These are phyloP conservation scores for Trichoderma brevicompactum DNA, from an alignment of 2,329 filamentous ascomycete species.

Conservation along the genomic window DNA sequence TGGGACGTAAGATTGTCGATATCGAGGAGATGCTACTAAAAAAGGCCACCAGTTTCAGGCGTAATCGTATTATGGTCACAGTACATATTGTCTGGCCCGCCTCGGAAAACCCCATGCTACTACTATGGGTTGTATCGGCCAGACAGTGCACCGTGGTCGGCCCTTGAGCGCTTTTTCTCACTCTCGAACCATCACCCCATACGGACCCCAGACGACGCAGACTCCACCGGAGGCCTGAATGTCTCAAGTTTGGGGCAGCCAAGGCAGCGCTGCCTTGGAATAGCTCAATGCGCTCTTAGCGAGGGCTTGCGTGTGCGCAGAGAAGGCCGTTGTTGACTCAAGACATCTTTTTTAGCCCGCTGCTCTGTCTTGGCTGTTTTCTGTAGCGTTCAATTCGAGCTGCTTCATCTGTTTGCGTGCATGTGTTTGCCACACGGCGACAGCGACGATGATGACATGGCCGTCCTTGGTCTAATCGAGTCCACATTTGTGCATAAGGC, in stretches of 20 bases:
- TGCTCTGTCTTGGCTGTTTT: background rate
- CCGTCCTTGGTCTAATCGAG: background rate
- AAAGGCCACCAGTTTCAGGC: background rate
- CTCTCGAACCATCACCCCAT: slow-evolving; percentile 27
- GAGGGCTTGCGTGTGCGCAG: background rate
- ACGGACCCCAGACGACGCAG: slow-evolving; percentile 9
- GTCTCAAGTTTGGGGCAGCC: slow-evolving; percentile 23
- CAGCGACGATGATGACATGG: slow-evolving; percentile 13
- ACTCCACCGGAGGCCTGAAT: slow-evolving; percentile 22
- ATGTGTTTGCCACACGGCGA: slow-evolving; percentile 3
- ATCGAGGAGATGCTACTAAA: background rate
- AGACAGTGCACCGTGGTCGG: slow-evolving; percentile 17
- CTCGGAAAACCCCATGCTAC: background rate
- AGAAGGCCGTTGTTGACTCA: background rate
- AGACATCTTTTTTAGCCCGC: background rate
- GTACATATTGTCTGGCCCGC: background rate
- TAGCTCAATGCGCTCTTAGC: slow-evolving; percentile 13
- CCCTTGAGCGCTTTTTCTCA: slow-evolving; percentile 22
- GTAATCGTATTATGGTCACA: slow-evolving; percentile 1
- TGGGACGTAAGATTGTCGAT: background rate
- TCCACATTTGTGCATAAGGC: slow-evolving; percentile 27
- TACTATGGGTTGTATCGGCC: slow-evolving; percentile 7
- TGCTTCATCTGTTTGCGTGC: slow-evolving; percentile 18
- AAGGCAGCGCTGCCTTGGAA: slow-evolving; percentile 19
- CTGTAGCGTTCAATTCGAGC: background rate